These are phyloP conservation scores for Aspergillus sp. DNA, from an alignment of 2,329 filamentous ascomycete genomes.

Conservation along the genomic window DNA sequence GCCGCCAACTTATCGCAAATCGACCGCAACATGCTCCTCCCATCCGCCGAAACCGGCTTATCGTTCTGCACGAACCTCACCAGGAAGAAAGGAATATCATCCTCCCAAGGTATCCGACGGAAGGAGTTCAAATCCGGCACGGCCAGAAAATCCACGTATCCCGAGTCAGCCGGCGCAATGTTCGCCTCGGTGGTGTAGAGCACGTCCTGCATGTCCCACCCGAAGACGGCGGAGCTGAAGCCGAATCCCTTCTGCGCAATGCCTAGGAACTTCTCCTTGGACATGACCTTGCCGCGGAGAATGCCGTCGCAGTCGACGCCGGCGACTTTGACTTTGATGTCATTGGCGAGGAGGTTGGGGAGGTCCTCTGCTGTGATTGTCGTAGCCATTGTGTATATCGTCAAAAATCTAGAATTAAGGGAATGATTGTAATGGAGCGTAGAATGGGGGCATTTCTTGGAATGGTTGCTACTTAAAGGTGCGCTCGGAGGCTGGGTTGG, in stretches of 20 bases:
- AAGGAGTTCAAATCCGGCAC: slow-evolving; percentile 74
- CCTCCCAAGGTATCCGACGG: slow-evolving; percentile 84
- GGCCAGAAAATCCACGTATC: slow-evolving; percentile 81
- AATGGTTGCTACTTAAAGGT: too few species aligned
- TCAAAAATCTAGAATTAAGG: neutral
- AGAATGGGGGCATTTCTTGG: too few species aligned
- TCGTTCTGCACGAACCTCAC: slow-evolving; percentile 78
- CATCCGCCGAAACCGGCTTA: slow-evolving; percentile 71
- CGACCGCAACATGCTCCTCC: slow-evolving; percentile 70
- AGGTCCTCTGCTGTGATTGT: slow-evolving; percentile 62
- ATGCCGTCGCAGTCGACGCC: slow-evolving; percentile 84
- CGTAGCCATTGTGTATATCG: slow-evolving; percentile 11
- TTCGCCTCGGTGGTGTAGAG: slow-evolving; percentile 66
- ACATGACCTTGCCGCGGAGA: slow-evolving; percentile 83
- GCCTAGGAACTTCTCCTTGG: slow-evolving; percentile 87
- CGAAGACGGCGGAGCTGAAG: slow-evolving; percentile 89
- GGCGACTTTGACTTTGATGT: slow-evolving; percentile 79
- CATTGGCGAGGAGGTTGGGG: slow-evolving; percentile 65
- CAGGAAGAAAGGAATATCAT: slow-evolving; percentile 79
- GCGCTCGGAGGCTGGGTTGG: too few species aligned
- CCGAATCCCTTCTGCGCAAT: slow-evolving; percentile 77
- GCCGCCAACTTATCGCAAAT: slow-evolving; percentile 66
- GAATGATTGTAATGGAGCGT: neutral
- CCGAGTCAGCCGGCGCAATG: slow-evolving; percentile 83
- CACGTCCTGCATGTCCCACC: slow-evolving; percentile 94